Evolutionary conservation across 176 grass and related monocot species (phyloP).

Genomic region (Cenchrus fungigraminus): DNA sequence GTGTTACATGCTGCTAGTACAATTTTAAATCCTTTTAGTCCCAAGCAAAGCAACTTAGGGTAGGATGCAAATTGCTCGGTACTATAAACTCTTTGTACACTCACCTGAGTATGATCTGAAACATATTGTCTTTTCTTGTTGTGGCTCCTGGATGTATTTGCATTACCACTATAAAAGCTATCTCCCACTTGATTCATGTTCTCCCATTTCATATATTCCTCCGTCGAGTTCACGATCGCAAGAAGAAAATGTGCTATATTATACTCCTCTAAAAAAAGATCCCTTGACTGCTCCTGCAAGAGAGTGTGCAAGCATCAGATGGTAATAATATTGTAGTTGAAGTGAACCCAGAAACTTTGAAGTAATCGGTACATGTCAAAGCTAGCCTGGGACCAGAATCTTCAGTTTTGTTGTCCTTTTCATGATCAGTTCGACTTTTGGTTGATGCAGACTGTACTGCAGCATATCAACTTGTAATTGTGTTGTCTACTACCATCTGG

Average conservation of each 20-base stretch:
- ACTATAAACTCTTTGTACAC: neutral
- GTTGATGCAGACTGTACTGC: too few relatives aligned
- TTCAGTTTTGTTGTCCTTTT: neutral
- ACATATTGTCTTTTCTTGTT: constrained; percentile 45
- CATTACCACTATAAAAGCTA: constrained; percentile 13
- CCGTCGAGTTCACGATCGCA: constrained; percentile 53
- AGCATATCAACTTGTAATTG: too few relatives aligned
- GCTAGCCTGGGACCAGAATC: constrained; percentile 54
- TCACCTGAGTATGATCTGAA: constrained; percentile 86
- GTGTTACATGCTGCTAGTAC: neutral
- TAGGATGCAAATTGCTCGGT: neutral
- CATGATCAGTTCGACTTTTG: too few relatives aligned
- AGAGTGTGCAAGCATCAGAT: constrained; percentile 7
- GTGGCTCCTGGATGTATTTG: constrained; percentile 4
- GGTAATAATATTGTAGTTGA: constrained; percentile 18
- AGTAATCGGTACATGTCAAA: constrained; percentile 59
- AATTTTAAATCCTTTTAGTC: neutral
- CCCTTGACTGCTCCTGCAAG: constrained; percentile 68
- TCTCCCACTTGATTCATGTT: constrained; percentile 44
- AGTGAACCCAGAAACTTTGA: constrained; percentile 18
- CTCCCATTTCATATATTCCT: constrained; percentile 51
- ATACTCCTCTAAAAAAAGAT: constrained; percentile 51
- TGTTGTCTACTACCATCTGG: too few relatives aligned
- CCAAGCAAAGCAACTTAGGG: neutral
- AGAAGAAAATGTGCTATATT: constrained; percentile 59